Percentiles rank a stretch among this genome's conserved stretches.
Evolutionary conservation across 2,329 filamentous ascomycete species (phyloP).

Genomic region (Cryphonectria parasitica): DNA sequence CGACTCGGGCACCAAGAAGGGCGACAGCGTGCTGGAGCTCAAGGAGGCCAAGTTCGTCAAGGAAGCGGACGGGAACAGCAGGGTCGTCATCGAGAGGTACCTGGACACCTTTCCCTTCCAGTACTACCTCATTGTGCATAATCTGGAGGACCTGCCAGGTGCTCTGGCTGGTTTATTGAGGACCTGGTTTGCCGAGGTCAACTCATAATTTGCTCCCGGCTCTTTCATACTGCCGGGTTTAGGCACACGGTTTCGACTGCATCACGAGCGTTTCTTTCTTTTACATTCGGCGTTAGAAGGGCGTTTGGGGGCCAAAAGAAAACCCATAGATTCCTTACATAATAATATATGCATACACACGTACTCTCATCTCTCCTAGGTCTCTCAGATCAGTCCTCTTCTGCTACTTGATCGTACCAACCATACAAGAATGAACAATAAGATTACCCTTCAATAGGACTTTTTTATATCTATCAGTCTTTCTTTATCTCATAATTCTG

Average conservation of each 20-base stretch:
- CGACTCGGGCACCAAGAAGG: constrained; percentile 50
- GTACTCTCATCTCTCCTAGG: background rate
- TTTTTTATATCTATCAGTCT: too few relatives aligned
- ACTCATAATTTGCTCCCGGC: constrained; percentile 37
- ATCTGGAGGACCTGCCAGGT: constrained; percentile 86
- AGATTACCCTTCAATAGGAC: too few relatives aligned
- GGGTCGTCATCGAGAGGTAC: constrained; percentile 85
- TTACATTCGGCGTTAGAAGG: constrained; percentile 12
- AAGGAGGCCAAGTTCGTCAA: constrained; percentile 83
- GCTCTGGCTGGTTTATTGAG: constrained; percentile 86
- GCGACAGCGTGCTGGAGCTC: constrained; percentile 80
- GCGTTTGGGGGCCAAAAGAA: background rate
- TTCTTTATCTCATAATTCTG: too few relatives aligned
- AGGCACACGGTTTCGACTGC: background rate
- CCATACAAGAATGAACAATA: background rate
- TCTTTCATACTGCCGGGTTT: background rate
- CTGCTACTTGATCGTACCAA: background rate
- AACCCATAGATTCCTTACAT: background rate
- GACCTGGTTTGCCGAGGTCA: constrained; percentile 89
- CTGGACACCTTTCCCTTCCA: constrained; percentile 95
- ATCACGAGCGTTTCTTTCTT: background rate
- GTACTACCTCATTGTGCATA: constrained; percentile 93
- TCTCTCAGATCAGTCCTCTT: too few relatives aligned
- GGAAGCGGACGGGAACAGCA: constrained; percentile 62
- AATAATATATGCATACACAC: background rate